Base-by-base conservation (phyloP, 352 stramenopile genomes). In the Phytophthora vignae region DNA sequence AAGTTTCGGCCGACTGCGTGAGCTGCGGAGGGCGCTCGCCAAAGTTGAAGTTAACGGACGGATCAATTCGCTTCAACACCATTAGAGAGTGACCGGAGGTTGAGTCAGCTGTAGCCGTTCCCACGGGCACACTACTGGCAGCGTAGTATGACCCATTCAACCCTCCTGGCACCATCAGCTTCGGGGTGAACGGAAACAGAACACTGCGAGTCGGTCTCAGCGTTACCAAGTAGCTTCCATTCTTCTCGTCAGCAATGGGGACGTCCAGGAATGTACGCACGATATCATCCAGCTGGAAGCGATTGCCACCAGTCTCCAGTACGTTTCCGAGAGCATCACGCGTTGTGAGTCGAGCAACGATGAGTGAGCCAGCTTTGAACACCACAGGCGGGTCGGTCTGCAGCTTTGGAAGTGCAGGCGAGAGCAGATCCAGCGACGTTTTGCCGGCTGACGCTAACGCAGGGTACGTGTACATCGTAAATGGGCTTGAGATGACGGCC, bases 401-500 rank as follows among this genome's bases (percentile, higher is more conserved):
- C 10, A 64, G 36, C 6, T 57, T 76, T 6, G 78, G 60, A 15
- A 64, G 25, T 0, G 63, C 44, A 17, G 85, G 80, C 0, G 69
- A 64, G 0, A 90, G 2, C 63, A 93, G 57, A 58, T 93, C 85
- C 42, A 91, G 68, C 17, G 78, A 78, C 2, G 82, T 88, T 4
- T 78, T 93, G 1, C 46, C 38, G 7, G 80, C 64, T 15, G 78
- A 84, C 2, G 82, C 78, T 31, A 63, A 21, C 0, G 79, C 78
- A 21, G 85, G 81, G 38, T 89, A 86, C 10, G 69, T 80, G 67
- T 90, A 90, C 59, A 93, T 79, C 0, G 69, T 76, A 54, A 93
- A 93, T 22, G 85, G 85, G 49, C 78, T 90, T 10, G 63, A 76
- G 10, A 58, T 15, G 19, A 93, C 69, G 3, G 71, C 69, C 8